Evolutionary conservation across 306 rosid genomes (phyloP).

Genomic region (Senna siamea): DNA sequence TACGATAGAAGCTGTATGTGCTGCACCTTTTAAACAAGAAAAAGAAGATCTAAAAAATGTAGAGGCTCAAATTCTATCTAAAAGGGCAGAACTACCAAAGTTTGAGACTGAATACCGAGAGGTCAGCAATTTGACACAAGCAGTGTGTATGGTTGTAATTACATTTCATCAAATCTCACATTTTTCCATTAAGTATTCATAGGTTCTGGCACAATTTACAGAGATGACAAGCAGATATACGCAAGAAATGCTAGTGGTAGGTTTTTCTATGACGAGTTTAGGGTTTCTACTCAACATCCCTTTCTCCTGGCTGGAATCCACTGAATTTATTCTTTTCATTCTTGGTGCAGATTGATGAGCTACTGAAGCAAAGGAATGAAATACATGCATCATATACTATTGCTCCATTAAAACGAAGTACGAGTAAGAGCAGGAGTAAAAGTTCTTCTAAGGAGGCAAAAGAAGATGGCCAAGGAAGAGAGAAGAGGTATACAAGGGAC

Average conservation of each 20-base stretch:
- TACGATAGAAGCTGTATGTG: slow-evolving; percentile 84
- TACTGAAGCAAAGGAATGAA: slow-evolving; percentile 88
- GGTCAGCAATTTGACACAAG: slow-evolving; percentile 53
- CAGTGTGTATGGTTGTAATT: slow-evolving; percentile 30
- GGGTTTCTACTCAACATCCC: neutral
- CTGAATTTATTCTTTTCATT: slow-evolving; percentile 30
- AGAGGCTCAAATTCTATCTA: slow-evolving; percentile 81
- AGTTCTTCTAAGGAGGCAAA: slow-evolving; percentile 63
- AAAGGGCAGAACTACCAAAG: slow-evolving; percentile 84
- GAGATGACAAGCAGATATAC: slow-evolving; percentile 92
- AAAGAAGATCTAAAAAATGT: slow-evolving; percentile 74
- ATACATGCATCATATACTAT: slow-evolving; percentile 80
- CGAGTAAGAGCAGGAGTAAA: slow-evolving; percentile 65
- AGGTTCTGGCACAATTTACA: slow-evolving; percentile 92
- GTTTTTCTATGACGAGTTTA: slow-evolving; percentile 26
- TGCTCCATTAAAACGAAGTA: slow-evolving; percentile 73
- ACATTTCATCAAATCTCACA: slow-evolving; percentile 25
- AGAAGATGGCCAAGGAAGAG: slow-evolving; percentile 75
- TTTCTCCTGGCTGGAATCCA: neutral
- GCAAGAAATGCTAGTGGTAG: slow-evolving; percentile 89
- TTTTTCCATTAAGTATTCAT: slow-evolving; percentile 31
- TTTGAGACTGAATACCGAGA: slow-evolving; percentile 96
- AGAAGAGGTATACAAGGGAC: slow-evolving; percentile 71
- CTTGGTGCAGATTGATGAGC: slow-evolving; percentile 75
- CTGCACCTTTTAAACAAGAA: slow-evolving; percentile 71